A percentile compares a stretch with the other conserved stretches of the same genome.
phyloP scores from a whole-genome alignment of 345 rosid genomes.

The Sisymbrium irio region DNA sequence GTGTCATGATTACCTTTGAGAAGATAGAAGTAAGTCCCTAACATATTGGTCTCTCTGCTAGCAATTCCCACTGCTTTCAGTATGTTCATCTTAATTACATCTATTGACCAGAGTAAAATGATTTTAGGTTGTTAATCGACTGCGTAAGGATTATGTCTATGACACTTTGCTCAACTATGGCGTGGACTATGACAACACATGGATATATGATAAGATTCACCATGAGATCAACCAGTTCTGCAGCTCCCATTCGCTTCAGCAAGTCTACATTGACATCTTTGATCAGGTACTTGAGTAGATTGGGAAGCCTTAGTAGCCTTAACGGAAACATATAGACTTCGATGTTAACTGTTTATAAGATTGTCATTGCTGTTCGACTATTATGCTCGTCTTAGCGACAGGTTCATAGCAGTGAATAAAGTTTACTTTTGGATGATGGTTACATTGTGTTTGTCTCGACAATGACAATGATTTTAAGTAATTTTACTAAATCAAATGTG shows the following conservation, averaged over 20 bases:
- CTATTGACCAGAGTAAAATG: slow-evolving; percentile 2
- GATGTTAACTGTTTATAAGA: background rate
- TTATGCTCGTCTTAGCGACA: background rate
- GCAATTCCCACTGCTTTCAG: background rate
- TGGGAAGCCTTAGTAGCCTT: background rate
- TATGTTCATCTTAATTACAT: slow-evolving; percentile 8
- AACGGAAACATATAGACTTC: background rate
- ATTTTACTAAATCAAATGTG: slow-evolving; percentile 3
- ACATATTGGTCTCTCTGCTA: background rate
- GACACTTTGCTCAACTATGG: slow-evolving; percentile 85
- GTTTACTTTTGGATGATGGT: background rate
- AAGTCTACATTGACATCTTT: slow-evolving; percentile 94
- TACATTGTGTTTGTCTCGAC: background rate
- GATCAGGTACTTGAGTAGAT: slow-evolving; percentile 60
- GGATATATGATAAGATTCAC: slow-evolving; percentile 98
- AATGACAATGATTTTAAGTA: background rate
- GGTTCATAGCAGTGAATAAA: background rate
- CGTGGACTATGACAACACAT: slow-evolving; percentile 79
- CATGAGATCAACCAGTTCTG: slow-evolving; percentile 99
- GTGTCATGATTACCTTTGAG: slow-evolving; percentile 91
- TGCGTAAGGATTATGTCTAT: slow-evolving; percentile 72
- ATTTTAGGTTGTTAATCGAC: slow-evolving; percentile 78
- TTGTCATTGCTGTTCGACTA: background rate
- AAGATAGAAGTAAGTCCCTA: slow-evolving; percentile 66
- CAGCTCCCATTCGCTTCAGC: slow-evolving; percentile 89